A percentile compares a stretch with the other conserved stretches of the same genome.
These are phyloP conservation scores for Boechera stricta DNA, from an alignment of 345 rosid species.

Conservation along the genomic window DNA sequence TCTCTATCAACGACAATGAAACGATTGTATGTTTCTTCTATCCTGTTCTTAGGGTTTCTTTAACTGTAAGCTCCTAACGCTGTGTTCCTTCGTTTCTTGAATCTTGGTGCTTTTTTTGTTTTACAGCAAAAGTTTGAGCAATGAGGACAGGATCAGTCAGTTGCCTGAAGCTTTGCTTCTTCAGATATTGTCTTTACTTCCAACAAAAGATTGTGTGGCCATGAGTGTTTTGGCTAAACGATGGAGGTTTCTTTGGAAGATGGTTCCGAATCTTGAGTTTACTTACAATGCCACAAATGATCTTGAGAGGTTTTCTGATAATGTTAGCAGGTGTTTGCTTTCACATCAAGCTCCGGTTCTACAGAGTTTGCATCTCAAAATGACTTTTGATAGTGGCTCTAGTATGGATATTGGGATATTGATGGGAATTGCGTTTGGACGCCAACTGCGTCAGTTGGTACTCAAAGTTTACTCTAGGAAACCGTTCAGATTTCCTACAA, in stretches of 20 bases:
- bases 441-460: background rate
- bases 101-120: background rate
- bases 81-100: background rate
- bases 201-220: background rate
- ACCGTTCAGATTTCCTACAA: background rate
- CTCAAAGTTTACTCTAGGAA: background rate
- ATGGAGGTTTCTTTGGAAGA: background rate
- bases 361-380: background rate
- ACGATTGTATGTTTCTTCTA: background rate
- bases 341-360: background rate
- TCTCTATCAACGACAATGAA: background rate
- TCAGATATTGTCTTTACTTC: background rate
- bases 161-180: background rate
- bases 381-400: background rate
- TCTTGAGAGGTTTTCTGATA: background rate
- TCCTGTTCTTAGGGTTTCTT: background rate
- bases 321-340: slow-evolving; percentile 4
- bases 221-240: background rate
- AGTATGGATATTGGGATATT: background rate
- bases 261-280: background rate
- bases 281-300: no score
- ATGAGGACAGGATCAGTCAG: slow-evolving; percentile 1
- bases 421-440: background rate
- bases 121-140: background rate
- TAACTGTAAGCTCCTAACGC: background rate